phyloP scores from a whole-genome alignment of 768 basidiomycete species.

The Grammothele lineata region DNA sequence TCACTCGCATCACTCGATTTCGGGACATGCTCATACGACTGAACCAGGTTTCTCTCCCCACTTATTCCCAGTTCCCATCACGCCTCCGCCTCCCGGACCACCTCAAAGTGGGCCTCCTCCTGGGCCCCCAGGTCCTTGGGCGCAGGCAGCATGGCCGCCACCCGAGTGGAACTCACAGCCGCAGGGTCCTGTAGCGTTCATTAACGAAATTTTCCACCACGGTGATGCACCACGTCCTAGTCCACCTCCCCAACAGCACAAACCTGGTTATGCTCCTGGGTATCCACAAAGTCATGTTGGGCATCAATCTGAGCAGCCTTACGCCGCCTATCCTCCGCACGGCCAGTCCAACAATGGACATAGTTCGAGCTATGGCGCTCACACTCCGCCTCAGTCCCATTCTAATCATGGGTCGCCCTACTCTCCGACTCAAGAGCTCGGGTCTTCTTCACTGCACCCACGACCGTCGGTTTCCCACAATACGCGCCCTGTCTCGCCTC shows the following conservation, averaged over 20 bases:
- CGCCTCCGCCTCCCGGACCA: background rate
- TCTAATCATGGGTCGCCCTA: no score
- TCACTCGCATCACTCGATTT: conserved; percentile 7
- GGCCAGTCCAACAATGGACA: no score
- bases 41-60: conserved; percentile 3
- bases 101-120: background rate
- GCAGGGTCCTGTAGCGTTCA: conserved; percentile 1
- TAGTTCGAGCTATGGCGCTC: no score
- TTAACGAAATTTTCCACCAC: background rate
- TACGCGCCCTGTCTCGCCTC: conserved; percentile 5
- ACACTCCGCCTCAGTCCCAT: no score
- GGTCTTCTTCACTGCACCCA: background rate
- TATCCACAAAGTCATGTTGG: no score
- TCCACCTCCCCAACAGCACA: background rate
- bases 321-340: no score
- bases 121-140: conserved; percentile 7
- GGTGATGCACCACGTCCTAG: background rate
- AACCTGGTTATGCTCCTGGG: conserved; percentile 9
- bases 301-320: no score
- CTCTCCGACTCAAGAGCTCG: no score
- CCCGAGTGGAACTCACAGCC: conserved; percentile 20
- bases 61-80: conserved; percentile 10
- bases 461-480: conserved; percentile 13
- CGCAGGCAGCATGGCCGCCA: conserved; percentile 21
- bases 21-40: background rate